Evolutionary conservation across 2,329 filamentous ascomycete genomes (phyloP).

Genomic region (Xylariaceae sp.): DNA sequence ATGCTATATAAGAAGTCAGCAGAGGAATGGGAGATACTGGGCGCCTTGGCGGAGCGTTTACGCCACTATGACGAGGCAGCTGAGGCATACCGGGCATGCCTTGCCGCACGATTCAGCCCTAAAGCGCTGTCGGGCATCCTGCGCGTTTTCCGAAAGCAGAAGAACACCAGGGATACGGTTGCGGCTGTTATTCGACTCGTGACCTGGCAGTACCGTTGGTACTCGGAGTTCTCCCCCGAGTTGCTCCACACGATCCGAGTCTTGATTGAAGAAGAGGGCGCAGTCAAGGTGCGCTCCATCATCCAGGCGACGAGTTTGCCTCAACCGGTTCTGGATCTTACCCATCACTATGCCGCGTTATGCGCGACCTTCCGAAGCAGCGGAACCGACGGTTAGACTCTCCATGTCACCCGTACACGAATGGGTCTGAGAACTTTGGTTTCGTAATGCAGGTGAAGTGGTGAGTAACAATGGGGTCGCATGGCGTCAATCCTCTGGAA

Average conservation of each 20-base stretch:
- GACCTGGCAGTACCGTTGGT: constrained; percentile 99
- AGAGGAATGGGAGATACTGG: constrained; percentile 97
- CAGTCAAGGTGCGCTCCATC: constrained; percentile 94
- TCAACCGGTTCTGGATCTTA: constrained; percentile 87
- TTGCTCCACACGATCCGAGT: constrained; percentile 83
- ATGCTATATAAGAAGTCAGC: constrained; percentile 95
- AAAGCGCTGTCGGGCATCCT: constrained; percentile 86
- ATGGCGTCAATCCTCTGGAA: neutral
- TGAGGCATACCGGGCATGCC: constrained; percentile 86
- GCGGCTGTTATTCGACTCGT: constrained; percentile 85
- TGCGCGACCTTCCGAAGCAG: constrained; percentile 94
- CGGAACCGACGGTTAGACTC: constrained; percentile 74
- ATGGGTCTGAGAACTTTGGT: neutral
- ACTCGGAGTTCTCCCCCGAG: constrained; percentile 95
- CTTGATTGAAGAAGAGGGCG: constrained; percentile 94
- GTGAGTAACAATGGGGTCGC: neutral
- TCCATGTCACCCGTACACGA: neutral
- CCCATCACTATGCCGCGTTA: constrained; percentile 90
- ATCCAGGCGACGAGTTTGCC: constrained; percentile 93
- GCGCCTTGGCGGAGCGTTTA: constrained; percentile 83
- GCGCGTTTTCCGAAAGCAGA: constrained; percentile 68
- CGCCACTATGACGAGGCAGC: constrained; percentile 89
- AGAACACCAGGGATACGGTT: constrained; percentile 75
- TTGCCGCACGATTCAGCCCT: constrained; percentile 84
- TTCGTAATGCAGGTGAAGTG: neutral